Evolutionary conservation across 2,329 filamentous ascomycete species (phyloP).

Genomic region (Colletotrichum noveboracense): DNA sequence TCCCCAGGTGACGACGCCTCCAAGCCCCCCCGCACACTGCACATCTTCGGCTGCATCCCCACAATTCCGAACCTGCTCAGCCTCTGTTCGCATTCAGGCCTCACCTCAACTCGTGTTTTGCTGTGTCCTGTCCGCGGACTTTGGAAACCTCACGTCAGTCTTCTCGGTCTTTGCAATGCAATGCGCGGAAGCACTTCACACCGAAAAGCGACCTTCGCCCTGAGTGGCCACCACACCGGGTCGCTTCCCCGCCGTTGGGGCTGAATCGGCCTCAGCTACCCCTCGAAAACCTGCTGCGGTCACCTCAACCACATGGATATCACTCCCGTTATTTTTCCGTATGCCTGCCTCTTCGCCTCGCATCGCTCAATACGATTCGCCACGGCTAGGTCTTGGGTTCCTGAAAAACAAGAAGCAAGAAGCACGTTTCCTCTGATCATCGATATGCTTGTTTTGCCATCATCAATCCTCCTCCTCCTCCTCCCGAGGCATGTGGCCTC

Average conservation of each 20-base stretch:
- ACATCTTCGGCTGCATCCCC: not conserved
- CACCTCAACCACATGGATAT: not conserved
- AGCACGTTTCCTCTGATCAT: not conserved
- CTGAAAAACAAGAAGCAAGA: not conserved
- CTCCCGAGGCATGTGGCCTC: not conserved
- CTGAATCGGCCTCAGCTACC: constrained; percentile 13
- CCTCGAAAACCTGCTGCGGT: constrained; percentile 12
- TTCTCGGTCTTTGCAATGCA: not conserved
- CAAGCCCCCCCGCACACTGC: not conserved
- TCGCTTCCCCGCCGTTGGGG: constrained; percentile 1
- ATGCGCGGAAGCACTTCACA: not conserved
- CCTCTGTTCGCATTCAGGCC: not conserved
- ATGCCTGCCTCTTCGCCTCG: not conserved
- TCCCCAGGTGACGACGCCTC: constrained; percentile 16
- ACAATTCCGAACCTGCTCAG: constrained; percentile 4
- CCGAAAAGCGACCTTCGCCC: not conserved
- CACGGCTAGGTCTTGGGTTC: not conserved
- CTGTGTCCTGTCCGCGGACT: not conserved
- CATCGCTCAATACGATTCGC: not conserved
- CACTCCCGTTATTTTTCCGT: not conserved
- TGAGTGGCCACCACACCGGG: not conserved
- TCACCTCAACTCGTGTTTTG: not conserved
- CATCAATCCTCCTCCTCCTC: not conserved
- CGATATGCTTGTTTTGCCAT: not conserved
- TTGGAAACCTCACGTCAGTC: not conserved